phyloP scores from a whole-genome alignment of 306 rosid genomes.

The Rubus parviflorus region DNA sequence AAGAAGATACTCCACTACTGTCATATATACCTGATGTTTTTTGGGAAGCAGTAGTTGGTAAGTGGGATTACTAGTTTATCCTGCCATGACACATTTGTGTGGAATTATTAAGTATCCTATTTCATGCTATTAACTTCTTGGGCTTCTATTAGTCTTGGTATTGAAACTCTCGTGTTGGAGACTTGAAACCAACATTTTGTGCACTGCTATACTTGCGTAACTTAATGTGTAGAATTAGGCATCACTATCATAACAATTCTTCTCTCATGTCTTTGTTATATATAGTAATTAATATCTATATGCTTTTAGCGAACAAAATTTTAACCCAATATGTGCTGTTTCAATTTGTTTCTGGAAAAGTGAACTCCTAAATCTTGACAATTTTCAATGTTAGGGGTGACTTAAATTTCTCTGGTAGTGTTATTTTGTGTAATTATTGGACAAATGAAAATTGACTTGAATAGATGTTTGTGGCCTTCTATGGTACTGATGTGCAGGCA shows the following conservation, averaged over 20 bases:
- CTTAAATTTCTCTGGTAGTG: not conserved
- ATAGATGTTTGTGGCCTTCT: not conserved
- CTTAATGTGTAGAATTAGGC: not conserved
- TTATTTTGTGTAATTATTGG: not conserved
- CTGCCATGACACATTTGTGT: not conserved
- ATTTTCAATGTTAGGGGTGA: not conserved
- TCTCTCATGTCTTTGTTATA: not conserved
- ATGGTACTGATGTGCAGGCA: constrained; percentile 30
- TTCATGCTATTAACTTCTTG: not conserved
- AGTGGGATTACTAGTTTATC: not conserved
- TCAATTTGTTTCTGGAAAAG: not conserved
- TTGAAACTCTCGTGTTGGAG: not conserved
- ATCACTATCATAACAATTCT: not conserved
- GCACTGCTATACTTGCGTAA: not conserved
- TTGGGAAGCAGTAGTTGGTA: not conserved
- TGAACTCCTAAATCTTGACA: not conserved
- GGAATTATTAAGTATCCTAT: too few species aligned
- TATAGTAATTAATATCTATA: not conserved
- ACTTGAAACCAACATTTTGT: not conserved
- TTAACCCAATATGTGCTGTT: not conserved
- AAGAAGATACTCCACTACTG: not conserved
- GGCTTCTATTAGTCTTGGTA: not conserved
- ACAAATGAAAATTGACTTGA: constrained; percentile 1
- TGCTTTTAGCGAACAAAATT: too few species aligned
- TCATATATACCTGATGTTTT: not conserved